These are phyloP conservation scores for Xerophyta viscosa DNA, from an alignment of 106 monocot genomes.

Conservation along the genomic window DNA sequence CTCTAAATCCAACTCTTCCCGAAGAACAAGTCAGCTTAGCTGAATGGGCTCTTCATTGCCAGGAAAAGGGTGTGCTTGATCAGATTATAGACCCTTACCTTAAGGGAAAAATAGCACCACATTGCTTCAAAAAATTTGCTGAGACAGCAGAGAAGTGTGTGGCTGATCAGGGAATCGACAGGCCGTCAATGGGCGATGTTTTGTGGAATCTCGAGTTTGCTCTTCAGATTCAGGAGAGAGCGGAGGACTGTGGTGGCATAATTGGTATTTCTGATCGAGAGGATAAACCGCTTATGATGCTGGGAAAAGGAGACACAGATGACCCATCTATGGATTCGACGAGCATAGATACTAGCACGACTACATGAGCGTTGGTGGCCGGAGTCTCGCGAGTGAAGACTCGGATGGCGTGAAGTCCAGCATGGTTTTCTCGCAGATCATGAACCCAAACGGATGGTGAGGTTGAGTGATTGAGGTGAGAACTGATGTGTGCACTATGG, in stretches of 20 bases:
- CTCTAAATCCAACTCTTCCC: slow-evolving; percentile 34
- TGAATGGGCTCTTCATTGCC: slow-evolving; percentile 68
- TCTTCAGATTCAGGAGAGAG: slow-evolving; percentile 55
- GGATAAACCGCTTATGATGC: neutral
- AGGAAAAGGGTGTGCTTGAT: slow-evolving; percentile 57
- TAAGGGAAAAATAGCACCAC: slow-evolving; percentile 41
- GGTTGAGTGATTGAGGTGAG: neutral
- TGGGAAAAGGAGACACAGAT: slow-evolving; percentile 12
- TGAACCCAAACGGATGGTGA: slow-evolving; percentile 63
- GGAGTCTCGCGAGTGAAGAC: slow-evolving; percentile 27
- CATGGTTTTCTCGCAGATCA: slow-evolving; percentile 65
- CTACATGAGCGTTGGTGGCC: slow-evolving; percentile 40
- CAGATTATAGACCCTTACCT: slow-evolving; percentile 62
- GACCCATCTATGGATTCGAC: slow-evolving; percentile 14
- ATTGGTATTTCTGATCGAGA: slow-evolving; percentile 12
- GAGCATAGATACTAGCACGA: slow-evolving; percentile 14
- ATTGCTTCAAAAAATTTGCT: slow-evolving; percentile 62
- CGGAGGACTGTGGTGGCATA: slow-evolving; percentile 25
- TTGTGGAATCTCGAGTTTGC: slow-evolving; percentile 86
- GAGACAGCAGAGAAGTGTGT: slow-evolving; percentile 77
- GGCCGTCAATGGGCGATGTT: slow-evolving; percentile 78
- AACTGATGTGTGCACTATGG: no score
- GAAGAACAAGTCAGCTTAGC: slow-evolving; percentile 70
- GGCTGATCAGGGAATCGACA: slow-evolving; percentile 55
- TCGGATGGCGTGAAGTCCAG: slow-evolving; percentile 52